Evolutionary conservation across 305 asterid species (phyloP), one percentile per base, ranked within the genome.

Genomic region (Fraxinus ornus): DNA sequence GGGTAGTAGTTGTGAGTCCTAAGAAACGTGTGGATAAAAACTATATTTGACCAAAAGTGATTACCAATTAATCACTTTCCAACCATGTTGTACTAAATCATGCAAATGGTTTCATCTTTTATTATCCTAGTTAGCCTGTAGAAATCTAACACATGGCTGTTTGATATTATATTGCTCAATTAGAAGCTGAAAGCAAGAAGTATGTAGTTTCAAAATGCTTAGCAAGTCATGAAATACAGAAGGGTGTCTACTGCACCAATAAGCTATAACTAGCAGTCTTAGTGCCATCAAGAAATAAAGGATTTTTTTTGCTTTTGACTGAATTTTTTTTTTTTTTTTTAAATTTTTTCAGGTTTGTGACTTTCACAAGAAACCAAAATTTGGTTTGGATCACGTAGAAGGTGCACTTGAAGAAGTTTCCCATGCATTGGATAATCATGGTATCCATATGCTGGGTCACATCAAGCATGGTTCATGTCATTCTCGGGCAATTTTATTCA

Each of bases 401-500:
- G 92, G 92, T 10, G 89, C 93, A 36, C 94, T 94, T 66, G 97
- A 94, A 86, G 98, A 92, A 85, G 95, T 90, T 79, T 91, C 94
- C 80, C 89, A 91, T 79, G 93, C 92, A 83, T 86, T 92, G 86
- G 92, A 86, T 80, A 92, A 83, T 88, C 97, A 91, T 80, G 98
- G 98, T 77, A 89, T 92, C 88, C 94, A 91, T 85, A 81, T 94
- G 93, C 89, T 94, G 84, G 92, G 97, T 83, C 97, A 94, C 85
- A 88, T 91, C 81, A 94, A 92, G 88, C 92, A 86, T 77, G 94
- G 94, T 41, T 91, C 95, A 74, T 94, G 95, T 88, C 95, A 89
- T 87, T 89, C 95, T 81, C 93, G 92, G 86, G 94, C 98, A 85
- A 92, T 94, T 86, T 89, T 94, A 81, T 94, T 94, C 91, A 94